These are phyloP conservation scores for Fomitiporia mediterranea DNA, from an alignment of 1,284 basidiomycete species.

Conservation along the genomic window DNA sequence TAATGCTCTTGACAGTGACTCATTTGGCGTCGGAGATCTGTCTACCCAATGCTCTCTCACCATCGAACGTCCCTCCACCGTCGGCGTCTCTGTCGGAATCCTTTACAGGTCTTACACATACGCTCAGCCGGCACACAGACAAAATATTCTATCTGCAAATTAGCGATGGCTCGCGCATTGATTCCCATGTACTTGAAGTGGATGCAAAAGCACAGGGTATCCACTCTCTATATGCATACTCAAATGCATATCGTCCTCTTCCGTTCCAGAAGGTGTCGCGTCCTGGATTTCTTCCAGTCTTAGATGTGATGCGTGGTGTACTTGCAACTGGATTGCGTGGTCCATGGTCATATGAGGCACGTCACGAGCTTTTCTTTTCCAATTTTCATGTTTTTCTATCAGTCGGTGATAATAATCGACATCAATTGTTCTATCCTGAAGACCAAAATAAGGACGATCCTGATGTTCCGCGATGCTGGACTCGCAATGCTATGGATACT, in stretches of 20 bases:
- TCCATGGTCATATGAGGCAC: slow-evolving; percentile 31
- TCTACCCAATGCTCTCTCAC: slow-evolving; percentile 14
- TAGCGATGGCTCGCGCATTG: slow-evolving; percentile 27
- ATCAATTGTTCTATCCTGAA: slow-evolving; percentile 29
- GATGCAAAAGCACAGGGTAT: slow-evolving; percentile 27
- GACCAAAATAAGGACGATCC: slow-evolving; percentile 27
- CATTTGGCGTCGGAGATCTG: slow-evolving; percentile 21
- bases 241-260: slow-evolving; percentile 29
- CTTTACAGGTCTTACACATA: too few relatives aligned
- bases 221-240: slow-evolving; percentile 28
- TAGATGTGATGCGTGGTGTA: slow-evolving; percentile 29
- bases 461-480: slow-evolving; percentile 26
- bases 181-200: slow-evolving; percentile 20
- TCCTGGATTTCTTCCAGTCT: slow-evolving; percentile 29
- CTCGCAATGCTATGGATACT: slow-evolving; percentile 25
- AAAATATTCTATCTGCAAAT: slow-evolving; percentile 24
- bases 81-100: too few relatives aligned
- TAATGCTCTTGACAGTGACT: slow-evolving; percentile 26
- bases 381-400: neutral
- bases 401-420: neutral
- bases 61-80: too few relatives aligned
- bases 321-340: slow-evolving; percentile 30
- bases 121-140: too few relatives aligned
- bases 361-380: neutral
- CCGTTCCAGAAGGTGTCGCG: slow-evolving; percentile 23